Percentiles rank a stretch among this genome's conserved stretches.
These are phyloP conservation scores for Phlyctochytrium bullatum DNA, from an alignment of 192 early-diverging fungal species.

Conservation along the genomic window DNA sequence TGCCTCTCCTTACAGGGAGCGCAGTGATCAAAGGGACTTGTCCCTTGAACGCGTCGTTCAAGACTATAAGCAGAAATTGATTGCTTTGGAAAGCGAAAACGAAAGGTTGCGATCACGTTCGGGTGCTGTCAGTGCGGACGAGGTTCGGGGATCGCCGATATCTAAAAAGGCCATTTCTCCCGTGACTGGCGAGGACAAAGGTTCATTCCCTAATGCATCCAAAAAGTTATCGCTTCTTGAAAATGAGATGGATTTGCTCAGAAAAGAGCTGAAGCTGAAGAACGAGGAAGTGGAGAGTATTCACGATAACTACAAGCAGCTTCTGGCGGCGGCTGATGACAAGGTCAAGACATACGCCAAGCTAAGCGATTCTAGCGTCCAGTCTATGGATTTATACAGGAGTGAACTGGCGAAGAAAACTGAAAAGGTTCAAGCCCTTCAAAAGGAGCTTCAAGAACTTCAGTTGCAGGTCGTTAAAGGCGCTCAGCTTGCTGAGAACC, in stretches of 20 bases:
- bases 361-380: slow-evolving; percentile 24
- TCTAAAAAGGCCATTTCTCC: too few relatives aligned
- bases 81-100: not conserved
- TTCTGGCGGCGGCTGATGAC: slow-evolving; percentile 21
- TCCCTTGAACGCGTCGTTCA: not conserved
- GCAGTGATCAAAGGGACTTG: too few relatives aligned
- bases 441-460: slow-evolving; percentile 17
- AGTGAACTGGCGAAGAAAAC: slow-evolving; percentile 29
- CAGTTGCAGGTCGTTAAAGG: slow-evolving; percentile 13
- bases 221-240: not conserved
- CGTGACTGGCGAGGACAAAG: too few relatives aligned
- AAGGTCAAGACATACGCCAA: slow-evolving; percentile 24
- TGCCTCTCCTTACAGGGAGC: too few relatives aligned
- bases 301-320: slow-evolving; percentile 18
- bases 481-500: slow-evolving; percentile 11
- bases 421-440: slow-evolving; percentile 11
- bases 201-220: not conserved
- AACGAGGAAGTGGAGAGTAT: slow-evolving; percentile 24
- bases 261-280: slow-evolving; percentile 13
- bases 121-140: not conserved
- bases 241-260: slow-evolving; percentile 5
- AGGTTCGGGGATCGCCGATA: not conserved
- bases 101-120: not conserved
- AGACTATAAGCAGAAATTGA: not conserved
- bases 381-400: slow-evolving; percentile 36